Evolutionary conservation across 108 stramenopile genomes (phyloP), one percentile per base, ranked within the genome.

Genomic region (Cyclostephanos tholiformis): DNA sequence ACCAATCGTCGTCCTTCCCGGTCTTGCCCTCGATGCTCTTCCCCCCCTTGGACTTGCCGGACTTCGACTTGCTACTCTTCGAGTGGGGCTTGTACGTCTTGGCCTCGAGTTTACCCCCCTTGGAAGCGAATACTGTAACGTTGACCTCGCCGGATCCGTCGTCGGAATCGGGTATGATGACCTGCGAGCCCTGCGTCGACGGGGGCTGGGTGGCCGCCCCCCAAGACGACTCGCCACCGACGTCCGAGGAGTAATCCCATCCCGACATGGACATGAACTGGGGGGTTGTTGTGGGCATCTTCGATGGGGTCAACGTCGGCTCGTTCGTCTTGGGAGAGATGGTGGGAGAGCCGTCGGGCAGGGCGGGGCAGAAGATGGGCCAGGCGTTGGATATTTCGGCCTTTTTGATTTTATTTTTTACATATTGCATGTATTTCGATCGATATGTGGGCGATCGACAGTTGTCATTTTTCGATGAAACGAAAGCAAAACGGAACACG

Each of bases 261-360:
- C 4, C 7, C 7, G 41, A 41, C 41, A 41, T 41, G 41, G 41
- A 41, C 41, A 29, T 29, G 16, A 30, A 12, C 11, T 0, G 0
- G 7, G 57, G 27, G 2, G 14, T 38, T 5, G 29, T 7, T 14
- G 50, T 70, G 19, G 67, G 74, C 41, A 58, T 27, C 10, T 17
- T 4, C 32, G 69, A 68, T 0, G 76, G 76, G 13, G 49, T 30
- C 13, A 65, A 35, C 22, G 76, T 77, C 8, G 76, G 76, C 59
- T 66, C 69, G 23, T 69, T 48, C n/a, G 76, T 65, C 38, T 56
- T 55, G 30, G 76, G 76, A 5, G 69, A 35, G 55, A 77, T 70
- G 48, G 71, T 69, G 20, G 78, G 66, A 30, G 71, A 66, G 11
- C 30, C 65, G 19, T 9, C 32, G 3, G 71, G 52, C 46, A 69